Base-by-base conservation (phyloP, 2,329 filamentous ascomycete species). In the Nemania sp. region DNA sequence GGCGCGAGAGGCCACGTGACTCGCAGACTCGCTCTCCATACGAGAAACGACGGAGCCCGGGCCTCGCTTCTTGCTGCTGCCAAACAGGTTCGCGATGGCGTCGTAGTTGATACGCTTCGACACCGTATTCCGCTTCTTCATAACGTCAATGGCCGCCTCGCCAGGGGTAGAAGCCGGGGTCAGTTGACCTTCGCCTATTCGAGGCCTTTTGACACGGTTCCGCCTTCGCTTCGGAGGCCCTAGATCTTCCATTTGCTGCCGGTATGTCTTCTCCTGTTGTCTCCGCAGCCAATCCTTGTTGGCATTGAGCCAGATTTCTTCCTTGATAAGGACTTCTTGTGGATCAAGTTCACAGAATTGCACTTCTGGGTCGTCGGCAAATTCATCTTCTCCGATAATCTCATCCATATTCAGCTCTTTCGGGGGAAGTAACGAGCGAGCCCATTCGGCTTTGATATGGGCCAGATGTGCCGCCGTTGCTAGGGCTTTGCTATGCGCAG, bases 241-340 rank as follows among this genome's bases (percentile, higher is more conserved):
- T 5, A 74, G 59, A 15, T 68, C 68, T 60, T 84, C 84, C 63
- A 85, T 78, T 74, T 92, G 91, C 60, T 87, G 85, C 40, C 90
- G 85, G 58, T 96, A 89, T 6, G 90, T 82, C 75, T 95, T 96
- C 62, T 90, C 87, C 71, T 97, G 92, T 72, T 96, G 90, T 50
- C 87, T 85, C 9, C 94, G 90, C 40, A 99, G 81, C 85, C 93
- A 99, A 67, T 96, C 92, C 73, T 95, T 92, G 75, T 99, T 98
- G 72, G 93, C 88, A 61, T 94, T 93, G 45, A 96, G 87, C 95
- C 95, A 99, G 54, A 98, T 90, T 61, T 87, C 87, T 74, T 97
- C 93, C 74, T 97, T 98, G 71, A 92, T 86, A 35, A 84, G 84
- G 2, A 88, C 85, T 76, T 98, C 93, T 2, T 86, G 84, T 1